These are phyloP conservation scores for Ordospora pajunii DNA, from an alignment of 371 early-diverging fungal genomes.

Conservation along the genomic window DNA sequence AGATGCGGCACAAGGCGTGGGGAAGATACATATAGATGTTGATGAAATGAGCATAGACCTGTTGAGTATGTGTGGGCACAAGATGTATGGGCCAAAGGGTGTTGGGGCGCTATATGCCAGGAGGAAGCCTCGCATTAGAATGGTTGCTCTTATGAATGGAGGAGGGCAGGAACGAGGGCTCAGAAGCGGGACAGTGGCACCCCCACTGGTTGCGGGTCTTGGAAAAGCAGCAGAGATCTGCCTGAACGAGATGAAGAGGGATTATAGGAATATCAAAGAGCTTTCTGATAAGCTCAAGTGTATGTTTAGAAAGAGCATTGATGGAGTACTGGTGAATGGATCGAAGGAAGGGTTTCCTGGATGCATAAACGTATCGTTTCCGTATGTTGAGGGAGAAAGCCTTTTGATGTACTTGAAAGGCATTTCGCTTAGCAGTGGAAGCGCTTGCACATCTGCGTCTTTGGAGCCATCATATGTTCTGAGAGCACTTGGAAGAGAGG, in stretches of 20 bases:
- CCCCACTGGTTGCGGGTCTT: slow-evolving; percentile 83
- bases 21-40: slow-evolving; percentile 90
- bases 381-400: slow-evolving; percentile 97
- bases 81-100: slow-evolving; percentile 97
- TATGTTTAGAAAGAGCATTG: slow-evolving; percentile 26
- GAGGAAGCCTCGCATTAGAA: slow-evolving; percentile 81
- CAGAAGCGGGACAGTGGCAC: slow-evolving; percentile 88
- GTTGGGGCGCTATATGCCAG: slow-evolving; percentile 87
- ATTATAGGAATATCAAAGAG: slow-evolving; percentile 43
- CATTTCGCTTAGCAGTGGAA: slow-evolving; percentile 88
- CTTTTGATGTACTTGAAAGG: slow-evolving; percentile 94
- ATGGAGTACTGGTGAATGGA: slow-evolving; percentile 37
- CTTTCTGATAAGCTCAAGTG: slow-evolving; percentile 37
- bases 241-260: slow-evolving; percentile 73
- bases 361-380: slow-evolving; percentile 95
- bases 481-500: slow-evolving; percentile 89
- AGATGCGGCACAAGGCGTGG: slow-evolving; percentile 97
- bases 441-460: slow-evolving; percentile 94
- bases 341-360: slow-evolving; percentile 61
- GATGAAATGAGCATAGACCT: slow-evolving; percentile 86
- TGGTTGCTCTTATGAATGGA: slow-evolving; percentile 81
- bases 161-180: slow-evolving; percentile 97
- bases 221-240: slow-evolving; percentile 86
- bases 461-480: slow-evolving; percentile 95
- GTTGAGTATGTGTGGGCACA: slow-evolving; percentile 92